These are phyloP conservation scores for Dothiorella sarmentorum DNA, from an alignment of 2,329 filamentous ascomycete species.

Conservation along the genomic window DNA sequence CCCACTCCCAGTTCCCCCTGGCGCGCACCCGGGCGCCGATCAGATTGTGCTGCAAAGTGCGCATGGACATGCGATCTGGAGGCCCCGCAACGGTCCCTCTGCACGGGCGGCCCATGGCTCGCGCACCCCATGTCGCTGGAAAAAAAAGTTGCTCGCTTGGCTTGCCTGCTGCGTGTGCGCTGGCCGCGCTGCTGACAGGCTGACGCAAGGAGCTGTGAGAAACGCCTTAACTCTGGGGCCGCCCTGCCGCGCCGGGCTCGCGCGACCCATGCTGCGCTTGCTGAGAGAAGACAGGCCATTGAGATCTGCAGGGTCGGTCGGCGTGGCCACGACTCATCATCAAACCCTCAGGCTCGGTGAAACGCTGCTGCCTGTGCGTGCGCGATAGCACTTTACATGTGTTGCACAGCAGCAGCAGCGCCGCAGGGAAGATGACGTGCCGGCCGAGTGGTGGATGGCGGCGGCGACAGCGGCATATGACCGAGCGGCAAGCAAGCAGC, in stretches of 20 bases:
- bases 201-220: constrained; percentile 10
- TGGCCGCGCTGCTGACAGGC: constrained; percentile 14
- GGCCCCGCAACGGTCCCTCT: constrained; percentile 9
- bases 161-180: constrained; percentile 7
- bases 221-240: not conserved
- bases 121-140: not conserved
- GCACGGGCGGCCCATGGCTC: not conserved
- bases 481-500: constrained; percentile 4
- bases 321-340: constrained; percentile 2
- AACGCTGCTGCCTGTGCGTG: constrained; percentile 9
- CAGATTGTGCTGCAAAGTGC: not conserved
- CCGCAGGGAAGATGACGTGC: constrained; percentile 15
- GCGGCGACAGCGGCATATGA: constrained; percentile 11
- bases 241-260: constrained; percentile 1
- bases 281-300: constrained; percentile 10
- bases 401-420: constrained; percentile 10
- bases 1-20: no score
- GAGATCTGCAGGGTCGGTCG: constrained; percentile 14
- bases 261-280: not conserved
- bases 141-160: constrained; percentile 13
- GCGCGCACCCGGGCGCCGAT: constrained; percentile 10
- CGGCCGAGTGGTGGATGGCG: not conserved
- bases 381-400: no score
- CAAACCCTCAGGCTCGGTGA: constrained; percentile 9
- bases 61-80: constrained; percentile 13